These are phyloP conservation scores for Xylaria sp. DNA, from an alignment of 2,329 filamentous ascomycete species.

Conservation along the genomic window DNA sequence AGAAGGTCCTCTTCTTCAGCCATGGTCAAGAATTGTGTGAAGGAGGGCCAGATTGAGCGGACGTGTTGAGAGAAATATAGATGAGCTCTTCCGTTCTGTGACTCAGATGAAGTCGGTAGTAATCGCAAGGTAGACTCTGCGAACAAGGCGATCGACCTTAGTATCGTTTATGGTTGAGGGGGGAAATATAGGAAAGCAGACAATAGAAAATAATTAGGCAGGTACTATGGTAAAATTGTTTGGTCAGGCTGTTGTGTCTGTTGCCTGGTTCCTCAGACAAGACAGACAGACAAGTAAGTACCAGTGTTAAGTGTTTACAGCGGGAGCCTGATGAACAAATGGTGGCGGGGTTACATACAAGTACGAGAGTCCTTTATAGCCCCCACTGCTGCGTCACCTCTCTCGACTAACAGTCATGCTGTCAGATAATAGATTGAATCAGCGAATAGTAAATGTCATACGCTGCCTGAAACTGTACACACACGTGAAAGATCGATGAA, in stretches of 20 bases:
- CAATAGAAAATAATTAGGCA: neutral
- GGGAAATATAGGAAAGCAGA: neutral
- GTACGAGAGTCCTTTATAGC: neutral
- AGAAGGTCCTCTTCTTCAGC: slow-evolving; percentile 7
- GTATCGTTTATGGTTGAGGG: neutral
- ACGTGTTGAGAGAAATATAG: too few species aligned
- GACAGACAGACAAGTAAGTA: neutral
- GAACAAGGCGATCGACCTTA: neutral
- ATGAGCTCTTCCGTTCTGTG: neutral
- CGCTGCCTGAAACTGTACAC: too few species aligned
- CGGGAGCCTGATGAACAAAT: neutral
- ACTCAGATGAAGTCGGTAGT: neutral
- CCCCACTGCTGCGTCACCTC: slow-evolving; percentile 5
- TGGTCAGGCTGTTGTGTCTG: neutral
- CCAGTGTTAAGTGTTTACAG: neutral
- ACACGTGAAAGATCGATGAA: too few species aligned
- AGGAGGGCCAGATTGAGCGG: neutral
- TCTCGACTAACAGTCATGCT: neutral
- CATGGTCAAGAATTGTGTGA: slow-evolving; percentile 8
- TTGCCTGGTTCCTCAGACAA: neutral
- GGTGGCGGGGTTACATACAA: slow-evolving; percentile 5
- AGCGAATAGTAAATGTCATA: neutral
- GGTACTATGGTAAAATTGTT: neutral
- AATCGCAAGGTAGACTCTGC: neutral
- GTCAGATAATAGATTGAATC: neutral